Evolutionary conservation across 306 rosid species (phyloP), one percentile per base, ranked within the genome.

Genomic region (Clitoria ternatea): DNA sequence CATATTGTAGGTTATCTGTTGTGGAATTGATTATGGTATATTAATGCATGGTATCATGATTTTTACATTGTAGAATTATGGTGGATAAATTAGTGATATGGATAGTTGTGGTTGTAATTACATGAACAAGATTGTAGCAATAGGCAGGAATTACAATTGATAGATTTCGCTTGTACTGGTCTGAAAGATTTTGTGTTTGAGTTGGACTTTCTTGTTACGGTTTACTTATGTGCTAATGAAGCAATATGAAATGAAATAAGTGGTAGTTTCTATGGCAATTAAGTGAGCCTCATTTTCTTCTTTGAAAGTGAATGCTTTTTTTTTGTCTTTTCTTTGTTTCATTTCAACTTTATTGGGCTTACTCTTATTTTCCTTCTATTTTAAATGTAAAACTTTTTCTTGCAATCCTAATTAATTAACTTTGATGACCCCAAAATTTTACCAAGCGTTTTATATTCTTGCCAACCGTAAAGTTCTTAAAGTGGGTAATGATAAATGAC

Each of bases 291-390:
- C 22, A 15, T 35, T 43, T 47, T 57, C n/a, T 33, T 22, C 23
- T 61, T 36, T 23, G 11, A 23, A 22, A 5, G 23, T 14, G 22
- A n/a, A n/a, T 15, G 35, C 32, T 65, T 27, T 24, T 3, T 4
- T 26, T 42, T n/a, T n/a, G n/a, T n/a, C n/a, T n/a, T n/a, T n/a
- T n/a, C n/a, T 29, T 60, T 32, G 61, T 47, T 45, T 60, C 69
- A 72, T 45, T 20, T 72, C 29, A 33, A 45, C 19, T 61, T 72
- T 17, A 0, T 35, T 61, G 60, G 37, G 50, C 36, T 70, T 56
- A 43, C 17, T 56, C 33, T 36, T 33, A 11, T 49, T 61, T 54
- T 48, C 15, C 35, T 26, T 11, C 26, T 30, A 60, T 49, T 70
- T 35, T 56, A 19, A 43, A 29, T 30, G 22, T 29, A 20, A 19